Conservation (phyloP, 2,329 filamentous ascomycete genomes). For the Aspergillus aculeatinus region DNA sequence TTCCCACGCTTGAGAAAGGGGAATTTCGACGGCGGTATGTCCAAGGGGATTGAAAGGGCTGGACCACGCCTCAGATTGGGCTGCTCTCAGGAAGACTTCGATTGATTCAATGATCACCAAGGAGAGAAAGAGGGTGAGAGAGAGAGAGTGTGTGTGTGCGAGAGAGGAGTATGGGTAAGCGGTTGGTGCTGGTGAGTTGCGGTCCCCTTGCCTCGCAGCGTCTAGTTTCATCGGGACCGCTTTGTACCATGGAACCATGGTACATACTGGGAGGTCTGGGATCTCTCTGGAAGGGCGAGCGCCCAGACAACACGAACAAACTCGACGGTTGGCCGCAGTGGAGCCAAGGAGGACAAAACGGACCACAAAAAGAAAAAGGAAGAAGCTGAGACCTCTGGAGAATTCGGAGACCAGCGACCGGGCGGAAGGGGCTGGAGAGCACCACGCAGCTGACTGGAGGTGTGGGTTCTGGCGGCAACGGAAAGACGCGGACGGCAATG, state of each 20-base stretch:
- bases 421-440: constrained; percentile 12
- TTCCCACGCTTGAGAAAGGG: not conserved
- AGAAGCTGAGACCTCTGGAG: constrained; percentile 11
- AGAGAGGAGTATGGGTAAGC: not conserved
- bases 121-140: not conserved
- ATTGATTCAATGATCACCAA: constrained; percentile 7
- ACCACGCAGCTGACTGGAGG: constrained; percentile 25
- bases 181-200: not conserved
- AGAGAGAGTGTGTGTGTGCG: not conserved
- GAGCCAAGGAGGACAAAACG: not conserved
- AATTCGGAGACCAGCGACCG: not conserved
- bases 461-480: constrained; percentile 33
- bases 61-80: not conserved
- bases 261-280: constrained; percentile 5
- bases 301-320: constrained; percentile 12
- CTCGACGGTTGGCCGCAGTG: constrained; percentile 13
- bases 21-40: not conserved
- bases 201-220: not conserved
- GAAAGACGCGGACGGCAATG: constrained; percentile 38
- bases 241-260: constrained; percentile 11
- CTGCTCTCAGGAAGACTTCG: not conserved
- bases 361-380: not conserved
- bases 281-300: constrained; percentile 5
- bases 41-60: not conserved
- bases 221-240: not conserved